Percentiles rank a stretch among this genome's conserved stretches.
These are phyloP conservation scores for Penicillium digitatum DNA, from an alignment of 2,329 filamentous ascomycete species.

Conservation along the genomic window DNA sequence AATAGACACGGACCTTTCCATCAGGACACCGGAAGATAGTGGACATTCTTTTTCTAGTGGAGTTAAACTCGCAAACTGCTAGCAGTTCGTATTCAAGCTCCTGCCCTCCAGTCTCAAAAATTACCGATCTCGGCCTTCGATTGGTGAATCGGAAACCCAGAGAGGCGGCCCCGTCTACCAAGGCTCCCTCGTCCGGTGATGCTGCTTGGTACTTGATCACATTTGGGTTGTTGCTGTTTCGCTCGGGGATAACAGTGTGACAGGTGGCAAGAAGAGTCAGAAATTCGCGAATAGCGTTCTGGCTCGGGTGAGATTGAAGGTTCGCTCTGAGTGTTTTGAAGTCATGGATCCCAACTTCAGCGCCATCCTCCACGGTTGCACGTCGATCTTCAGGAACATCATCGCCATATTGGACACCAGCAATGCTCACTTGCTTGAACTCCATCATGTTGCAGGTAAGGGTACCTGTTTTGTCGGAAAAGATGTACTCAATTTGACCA, in stretches of 20 bases:
- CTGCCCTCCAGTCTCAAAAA: slow-evolving; percentile 70
- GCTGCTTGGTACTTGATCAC: slow-evolving; percentile 97
- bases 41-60: slow-evolving; percentile 94
- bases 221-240: slow-evolving; percentile 69
- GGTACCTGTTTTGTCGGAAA: slow-evolving; percentile 96
- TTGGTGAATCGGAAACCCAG: slow-evolving; percentile 89
- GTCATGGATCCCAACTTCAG: slow-evolving; percentile 76
- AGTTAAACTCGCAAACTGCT: slow-evolving; percentile 99
- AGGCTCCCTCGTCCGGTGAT: slow-evolving; percentile 93
- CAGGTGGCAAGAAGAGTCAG: slow-evolving; percentile 81
- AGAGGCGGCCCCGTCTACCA: slow-evolving; percentile 82
- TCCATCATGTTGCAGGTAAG: slow-evolving; percentile 99
- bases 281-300: slow-evolving; percentile 73
- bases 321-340: slow-evolving; percentile 74
- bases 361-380: slow-evolving; percentile 71
- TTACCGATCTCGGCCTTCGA: slow-evolving; percentile 81
- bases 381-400: slow-evolving; percentile 87
- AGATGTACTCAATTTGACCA: slow-evolving; percentile 97
- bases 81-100: slow-evolving; percentile 82
- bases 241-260: slow-evolving; percentile 95
- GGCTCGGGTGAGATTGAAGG: slow-evolving; percentile 57
- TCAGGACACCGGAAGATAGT: slow-evolving; percentile 95
- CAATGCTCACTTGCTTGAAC: slow-evolving; percentile 91
- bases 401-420: slow-evolving; percentile 87
- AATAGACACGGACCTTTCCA: slow-evolving; percentile 89